Evolutionary conservation across 495 filamentous ascomycete genomes (phyloP), one percentile per base, ranked within the genome.

Genomic region (Parathielavia appendiculata): DNA sequence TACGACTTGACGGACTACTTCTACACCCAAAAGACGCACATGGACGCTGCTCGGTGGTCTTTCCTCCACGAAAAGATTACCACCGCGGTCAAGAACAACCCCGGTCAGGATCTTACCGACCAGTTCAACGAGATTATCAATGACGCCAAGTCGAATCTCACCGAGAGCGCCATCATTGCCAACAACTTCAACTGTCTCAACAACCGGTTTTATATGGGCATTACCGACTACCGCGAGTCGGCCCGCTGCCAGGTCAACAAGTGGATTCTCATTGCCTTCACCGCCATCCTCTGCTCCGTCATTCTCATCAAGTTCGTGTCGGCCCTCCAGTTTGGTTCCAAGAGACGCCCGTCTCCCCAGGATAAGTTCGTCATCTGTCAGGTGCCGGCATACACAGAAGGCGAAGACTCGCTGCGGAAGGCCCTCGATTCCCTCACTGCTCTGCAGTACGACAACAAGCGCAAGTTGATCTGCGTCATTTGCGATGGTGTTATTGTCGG

Each of bases 301-400:
- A 89, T 97, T 57, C 62, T 86, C 16, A 76, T 86, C 72, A 98
- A 97, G 74, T 98, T 98, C 78, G 71, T 98, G 64, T 87, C 93
- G 55, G 93, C 93, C 45, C 79, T 98, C 26, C 93, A 98, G 68
- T 86, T 98, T 60, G 92, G 93, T 17, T 87, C 89, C 48, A 97
- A 96, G 74, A 85, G 88, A 32, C 88, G 90, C 17, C 93, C 93
- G 5, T 78, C 86, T 17, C 86, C 90, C 26, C 93, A 97, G 73
- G 93, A 98, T 69, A 97, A 97, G 69, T 98, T 98, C 59, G 93
- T 98, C 58, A 97, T 98, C 60, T 97, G 93, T 76, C 88, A 96
- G 71, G 90, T 98, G 53, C 93, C 93, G 19, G 93, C 93, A 13
- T 98, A 98, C 69, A 98, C 93, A 0, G 93, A 98, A 76, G 93